phyloP scores from a whole-genome alignment of 78 protist species.

The slime mould (Dictyostelium discoideum) region dicty_2.7 NC_007089.4:4360001-4360500 shows the following conservation, averaged over 20 bases:
- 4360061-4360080: slow-evolving; percentile 68
- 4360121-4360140: slow-evolving; percentile 44
- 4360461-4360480: background rate
- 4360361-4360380: background rate
- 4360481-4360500: background rate
- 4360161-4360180: background rate
- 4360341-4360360: background rate
- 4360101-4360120: background rate
- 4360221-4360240: slow-evolving; percentile 17
- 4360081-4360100: slow-evolving; percentile 51
- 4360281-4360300: background rate
- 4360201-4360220: background rate
- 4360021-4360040: slow-evolving; percentile 26
- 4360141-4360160: background rate
- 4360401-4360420: too few species aligned
- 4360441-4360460: background rate
- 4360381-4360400: too few species aligned
- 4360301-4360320: background rate
- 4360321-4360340: background rate
- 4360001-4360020: slow-evolving; percentile 21
- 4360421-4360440: too few species aligned
- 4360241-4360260: background rate
- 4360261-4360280: background rate
- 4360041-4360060: slow-evolving; percentile 25
- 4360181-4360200: slow-evolving; percentile 33